Percentiles rank a stretch among this genome's conserved stretches.
Conservation (phyloP, 1,284 basidiomycete genomes). For the Moesziomyces parantarcticus region DNA sequence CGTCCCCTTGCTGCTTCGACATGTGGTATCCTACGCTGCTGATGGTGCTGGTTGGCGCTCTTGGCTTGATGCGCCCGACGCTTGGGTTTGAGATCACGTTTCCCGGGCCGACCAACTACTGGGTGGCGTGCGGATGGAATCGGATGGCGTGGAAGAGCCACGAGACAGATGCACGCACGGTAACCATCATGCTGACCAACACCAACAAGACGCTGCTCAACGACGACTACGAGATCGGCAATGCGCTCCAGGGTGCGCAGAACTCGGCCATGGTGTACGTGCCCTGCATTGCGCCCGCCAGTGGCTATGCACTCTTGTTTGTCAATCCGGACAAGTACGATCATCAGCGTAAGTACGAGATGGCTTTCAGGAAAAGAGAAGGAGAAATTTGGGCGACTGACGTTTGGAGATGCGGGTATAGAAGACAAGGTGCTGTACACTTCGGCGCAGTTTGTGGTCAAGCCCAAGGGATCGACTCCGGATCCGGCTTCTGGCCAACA, state of each 20-base stretch:
- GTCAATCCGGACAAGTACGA: slow-evolving; percentile 29
- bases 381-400: background rate
- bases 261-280: slow-evolving; percentile 38
- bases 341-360: slow-evolving; percentile 23
- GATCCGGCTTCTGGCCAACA: slow-evolving; percentile 26
- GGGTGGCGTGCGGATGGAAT: slow-evolving; percentile 48
- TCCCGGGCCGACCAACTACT: slow-evolving; percentile 34
- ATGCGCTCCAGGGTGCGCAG: slow-evolving; percentile 19
- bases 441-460: slow-evolving; percentile 22
- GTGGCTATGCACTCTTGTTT: slow-evolving; percentile 17
- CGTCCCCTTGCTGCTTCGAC: too few relatives aligned
- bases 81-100: slow-evolving; percentile 22
- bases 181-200: slow-evolving; percentile 38
- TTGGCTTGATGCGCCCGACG: background rate
- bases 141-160: slow-evolving; percentile 25
- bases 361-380: background rate
- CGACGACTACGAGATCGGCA: slow-evolving; percentile 35
- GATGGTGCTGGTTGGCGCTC: background rate
- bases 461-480: slow-evolving; percentile 21
- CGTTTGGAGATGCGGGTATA: background rate
- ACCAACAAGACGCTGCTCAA: slow-evolving; percentile 38
- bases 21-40: background rate
- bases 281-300: slow-evolving; percentile 20
- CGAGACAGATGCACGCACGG: slow-evolving; percentile 3
- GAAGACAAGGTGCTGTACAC: slow-evolving; percentile 27